Conservation (phyloP, 768 basidiomycete genomes). For the Krasilnikovozyma curviuscula region DNA sequence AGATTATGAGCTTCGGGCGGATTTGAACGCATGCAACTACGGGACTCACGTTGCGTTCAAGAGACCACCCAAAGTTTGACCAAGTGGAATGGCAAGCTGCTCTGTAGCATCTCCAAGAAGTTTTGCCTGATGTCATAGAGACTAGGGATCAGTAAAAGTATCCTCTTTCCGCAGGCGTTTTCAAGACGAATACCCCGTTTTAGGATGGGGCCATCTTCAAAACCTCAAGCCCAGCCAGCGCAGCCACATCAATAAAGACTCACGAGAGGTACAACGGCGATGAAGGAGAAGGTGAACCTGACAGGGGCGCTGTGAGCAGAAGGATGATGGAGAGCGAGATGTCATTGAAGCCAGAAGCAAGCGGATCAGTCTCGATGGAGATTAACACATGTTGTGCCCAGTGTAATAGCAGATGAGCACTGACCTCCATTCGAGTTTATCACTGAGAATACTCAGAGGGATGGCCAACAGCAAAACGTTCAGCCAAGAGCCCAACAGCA, state of each 20-base stretch:
- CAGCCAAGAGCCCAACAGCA: no score
- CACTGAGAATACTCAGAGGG: no score
- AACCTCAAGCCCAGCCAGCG: not conserved
- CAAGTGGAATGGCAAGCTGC: conserved; percentile 37
- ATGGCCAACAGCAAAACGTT: no score
- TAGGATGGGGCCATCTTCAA: not conserved
- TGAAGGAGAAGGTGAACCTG: conserved; percentile 45
- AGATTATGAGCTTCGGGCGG: not conserved
- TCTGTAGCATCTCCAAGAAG: conserved; percentile 32
- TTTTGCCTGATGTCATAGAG: conserved; percentile 37
- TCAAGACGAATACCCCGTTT: not conserved
- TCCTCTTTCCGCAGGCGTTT: not conserved
- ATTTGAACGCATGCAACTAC: conserved; percentile 13
- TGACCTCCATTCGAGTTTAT: no score
- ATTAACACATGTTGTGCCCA: no score
- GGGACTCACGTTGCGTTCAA: conserved; percentile 42
- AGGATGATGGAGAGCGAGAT: no score
- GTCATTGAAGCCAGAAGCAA: no score
- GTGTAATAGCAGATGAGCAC: no score
- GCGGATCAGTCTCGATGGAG: no score
- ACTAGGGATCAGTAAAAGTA: not conserved
- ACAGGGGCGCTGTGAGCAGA: no score
- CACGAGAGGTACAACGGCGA: conserved; percentile 72
- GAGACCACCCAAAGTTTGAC: conserved; percentile 67
- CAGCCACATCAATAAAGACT: conserved; percentile 35